Percentiles rank a stretch among this genome's conserved stretches.
Conservation (phyloP, 106 monocot genomes). For the Narthecium ossifragum region DNA sequence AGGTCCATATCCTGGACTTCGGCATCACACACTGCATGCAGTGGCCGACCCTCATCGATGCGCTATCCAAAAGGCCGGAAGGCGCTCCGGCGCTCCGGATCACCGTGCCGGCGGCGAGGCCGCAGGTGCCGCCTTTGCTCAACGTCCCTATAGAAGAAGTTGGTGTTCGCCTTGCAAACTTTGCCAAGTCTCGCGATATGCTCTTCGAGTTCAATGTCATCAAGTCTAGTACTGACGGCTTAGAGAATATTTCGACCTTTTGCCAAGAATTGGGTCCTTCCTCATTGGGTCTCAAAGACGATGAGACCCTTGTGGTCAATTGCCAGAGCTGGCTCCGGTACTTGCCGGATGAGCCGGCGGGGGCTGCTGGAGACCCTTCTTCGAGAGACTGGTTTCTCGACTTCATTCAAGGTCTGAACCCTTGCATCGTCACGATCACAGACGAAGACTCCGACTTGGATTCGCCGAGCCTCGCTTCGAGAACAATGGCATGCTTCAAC, state of each 20-base stretch:
- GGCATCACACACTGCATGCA: slow-evolving; percentile 54
- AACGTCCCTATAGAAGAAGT: slow-evolving; percentile 24
- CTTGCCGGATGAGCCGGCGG: not conserved
- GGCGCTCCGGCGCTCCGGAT: slow-evolving; percentile 40
- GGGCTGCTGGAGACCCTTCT: not conserved
- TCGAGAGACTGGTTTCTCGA: slow-evolving; percentile 29
- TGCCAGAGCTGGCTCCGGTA: slow-evolving; percentile 45
- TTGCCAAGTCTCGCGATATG: slow-evolving; percentile 41
- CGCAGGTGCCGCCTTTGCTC: slow-evolving; percentile 30
- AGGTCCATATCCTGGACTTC: slow-evolving; percentile 47
- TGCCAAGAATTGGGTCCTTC: slow-evolving; percentile 11
- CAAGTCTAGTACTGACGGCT: not conserved
- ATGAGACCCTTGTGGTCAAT: slow-evolving; percentile 42
- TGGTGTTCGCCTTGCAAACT: slow-evolving; percentile 34
- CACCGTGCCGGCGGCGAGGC: slow-evolving; percentile 18
- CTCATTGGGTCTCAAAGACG: slow-evolving; percentile 14
- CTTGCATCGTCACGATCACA: slow-evolving; percentile 25
- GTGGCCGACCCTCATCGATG: slow-evolving; percentile 62
- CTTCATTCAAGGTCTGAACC: slow-evolving; percentile 16
- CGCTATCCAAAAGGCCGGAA: slow-evolving; percentile 21
- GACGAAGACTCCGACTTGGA: slow-evolving; percentile 45
- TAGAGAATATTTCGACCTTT: not conserved
- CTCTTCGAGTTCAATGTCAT: slow-evolving; percentile 37
- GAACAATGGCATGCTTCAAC: slow-evolving; percentile 44
- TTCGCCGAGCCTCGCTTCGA: slow-evolving; percentile 20